Conservation (phyloP, 768 basidiomycete genomes). For the Chalciporus sphaerocephalus region DNA sequence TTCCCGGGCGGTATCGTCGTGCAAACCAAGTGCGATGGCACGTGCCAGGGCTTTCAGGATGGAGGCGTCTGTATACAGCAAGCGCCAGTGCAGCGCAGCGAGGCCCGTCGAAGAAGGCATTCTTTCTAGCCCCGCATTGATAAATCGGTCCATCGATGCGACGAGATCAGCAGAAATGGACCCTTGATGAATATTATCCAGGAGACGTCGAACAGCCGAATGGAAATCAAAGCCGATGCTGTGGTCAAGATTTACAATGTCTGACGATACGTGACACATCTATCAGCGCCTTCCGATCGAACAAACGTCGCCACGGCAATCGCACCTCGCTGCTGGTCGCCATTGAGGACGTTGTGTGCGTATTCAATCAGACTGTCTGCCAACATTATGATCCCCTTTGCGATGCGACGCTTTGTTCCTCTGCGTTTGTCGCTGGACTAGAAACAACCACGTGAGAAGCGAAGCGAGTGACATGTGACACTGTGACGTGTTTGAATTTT, state of each 20-base stretch:
- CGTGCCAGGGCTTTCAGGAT: slow-evolving; percentile 52
- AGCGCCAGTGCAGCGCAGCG: slow-evolving; percentile 49
- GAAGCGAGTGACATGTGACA: slow-evolving; percentile 24
- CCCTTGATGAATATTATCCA: neutral
- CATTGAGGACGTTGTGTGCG: slow-evolving; percentile 13
- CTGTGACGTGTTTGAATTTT: slow-evolving; percentile 37
- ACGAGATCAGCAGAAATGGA: neutral
- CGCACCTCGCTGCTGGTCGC: neutral
- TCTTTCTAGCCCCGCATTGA: slow-evolving; percentile 43
- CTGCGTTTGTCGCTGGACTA: neutral
- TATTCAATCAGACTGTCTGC: slow-evolving; percentile 8
- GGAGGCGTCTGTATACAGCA: slow-evolving; percentile 72
- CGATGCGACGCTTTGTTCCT: neutral
- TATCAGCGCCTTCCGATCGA: too few species aligned
- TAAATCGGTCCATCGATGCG: slow-evolving; percentile 35
- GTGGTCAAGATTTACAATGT: neutral
- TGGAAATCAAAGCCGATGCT: slow-evolving; percentile 4
- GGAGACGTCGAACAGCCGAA: slow-evolving; percentile 9
- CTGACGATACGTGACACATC: neutral
- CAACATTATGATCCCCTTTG: neutral
- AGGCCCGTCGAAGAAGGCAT: slow-evolving; percentile 42
- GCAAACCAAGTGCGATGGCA: slow-evolving; percentile 10
- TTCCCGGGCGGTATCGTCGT: slow-evolving; percentile 31
- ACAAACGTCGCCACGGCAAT: neutral
- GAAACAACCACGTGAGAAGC: slow-evolving; percentile 14